A percentile compares a stretch with the other conserved stretches of the same genome.
phyloP scores from a whole-genome alignment of 352 stramenopile genomes.

The Globisporangium spinosum region DNA sequence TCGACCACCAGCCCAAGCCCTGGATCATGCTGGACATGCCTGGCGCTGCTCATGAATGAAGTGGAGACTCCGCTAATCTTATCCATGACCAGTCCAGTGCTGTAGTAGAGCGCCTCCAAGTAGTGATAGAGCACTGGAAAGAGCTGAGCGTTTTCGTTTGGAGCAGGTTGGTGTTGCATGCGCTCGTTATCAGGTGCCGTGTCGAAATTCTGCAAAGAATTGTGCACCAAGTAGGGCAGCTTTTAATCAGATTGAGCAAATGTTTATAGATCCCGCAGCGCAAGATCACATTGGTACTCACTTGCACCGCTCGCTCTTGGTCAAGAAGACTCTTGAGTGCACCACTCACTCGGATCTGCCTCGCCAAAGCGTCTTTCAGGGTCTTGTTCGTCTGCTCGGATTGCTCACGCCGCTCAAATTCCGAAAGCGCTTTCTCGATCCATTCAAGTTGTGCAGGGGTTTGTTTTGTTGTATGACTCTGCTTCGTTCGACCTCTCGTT shows the following conservation, averaged over 20 bases:
- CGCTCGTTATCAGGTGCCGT: too few species aligned
- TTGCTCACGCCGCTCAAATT: neutral
- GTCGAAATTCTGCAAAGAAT: too few species aligned
- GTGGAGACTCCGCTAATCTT: neutral
- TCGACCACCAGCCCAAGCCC: neutral
- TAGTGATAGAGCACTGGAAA: neutral
- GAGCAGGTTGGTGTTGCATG: too few species aligned
- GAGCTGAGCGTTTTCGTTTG: neutral
- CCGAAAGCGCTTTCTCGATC: neutral
- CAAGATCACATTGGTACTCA: too few species aligned
- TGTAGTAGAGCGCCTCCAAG: slow-evolving; percentile 4
- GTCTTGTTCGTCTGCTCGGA: neutral
- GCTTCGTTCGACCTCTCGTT: too few species aligned
- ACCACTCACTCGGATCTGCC: neutral
- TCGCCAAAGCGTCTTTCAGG: neutral
- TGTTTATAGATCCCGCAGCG: too few species aligned
- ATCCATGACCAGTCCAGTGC: neutral
- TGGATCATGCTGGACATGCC: neutral
- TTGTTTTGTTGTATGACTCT: too few species aligned
- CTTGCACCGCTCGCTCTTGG: too few species aligned
- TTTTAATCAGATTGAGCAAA: too few species aligned
- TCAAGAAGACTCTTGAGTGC: too few species aligned
- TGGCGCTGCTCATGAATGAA: neutral
- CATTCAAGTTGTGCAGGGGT: neutral
- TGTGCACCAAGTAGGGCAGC: too few species aligned